These are phyloP conservation scores for Arthrobotrys sphaeroides DNA, from an alignment of 2,329 filamentous ascomycete genomes.

Conservation along the genomic window DNA sequence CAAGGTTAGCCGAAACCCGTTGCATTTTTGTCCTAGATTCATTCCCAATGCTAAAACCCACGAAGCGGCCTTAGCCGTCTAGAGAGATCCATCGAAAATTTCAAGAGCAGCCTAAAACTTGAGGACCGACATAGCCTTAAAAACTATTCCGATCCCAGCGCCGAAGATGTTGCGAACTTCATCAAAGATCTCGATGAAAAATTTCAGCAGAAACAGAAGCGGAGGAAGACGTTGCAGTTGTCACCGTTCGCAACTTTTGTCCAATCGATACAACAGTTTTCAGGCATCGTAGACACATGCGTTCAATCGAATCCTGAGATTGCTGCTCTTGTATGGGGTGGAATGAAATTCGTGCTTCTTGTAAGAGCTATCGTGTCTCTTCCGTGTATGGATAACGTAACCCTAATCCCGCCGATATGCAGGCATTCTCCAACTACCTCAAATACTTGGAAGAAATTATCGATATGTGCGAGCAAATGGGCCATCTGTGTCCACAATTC, in stretches of 20 bases:
- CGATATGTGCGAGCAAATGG: conserved; percentile 41
- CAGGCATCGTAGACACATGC: conserved; percentile 60
- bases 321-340: conserved; percentile 63
- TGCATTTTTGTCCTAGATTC: neutral
- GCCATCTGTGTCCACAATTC: conserved; percentile 41
- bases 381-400: neutral
- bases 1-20: conserved; percentile 1
- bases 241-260: conserved; percentile 58
- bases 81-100: conserved; percentile 16
- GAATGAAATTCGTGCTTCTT: conserved; percentile 62
- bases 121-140: conserved; percentile 12
- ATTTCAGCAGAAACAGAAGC: conserved; percentile 34
- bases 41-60: neutral
- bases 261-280: conserved; percentile 61
- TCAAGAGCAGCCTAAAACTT: conserved; percentile 23
- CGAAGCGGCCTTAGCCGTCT: conserved; percentile 21
- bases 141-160: conserved; percentile 14
- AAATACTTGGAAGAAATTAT: conserved; percentile 35
- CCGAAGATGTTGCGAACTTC: conserved; percentile 31
- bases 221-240: conserved; percentile 19
- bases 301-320: conserved; percentile 61
- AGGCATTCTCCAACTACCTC: conserved; percentile 35
- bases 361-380: conserved; percentile 52
- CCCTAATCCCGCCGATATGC: neutral
- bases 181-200: conserved; percentile 29